A percentile compares a stretch with the other conserved stretches of the same genome.
These are phyloP conservation scores for Lactifluus pinguis DNA, from an alignment of 768 basidiomycete genomes.

Conservation along the genomic window DNA sequence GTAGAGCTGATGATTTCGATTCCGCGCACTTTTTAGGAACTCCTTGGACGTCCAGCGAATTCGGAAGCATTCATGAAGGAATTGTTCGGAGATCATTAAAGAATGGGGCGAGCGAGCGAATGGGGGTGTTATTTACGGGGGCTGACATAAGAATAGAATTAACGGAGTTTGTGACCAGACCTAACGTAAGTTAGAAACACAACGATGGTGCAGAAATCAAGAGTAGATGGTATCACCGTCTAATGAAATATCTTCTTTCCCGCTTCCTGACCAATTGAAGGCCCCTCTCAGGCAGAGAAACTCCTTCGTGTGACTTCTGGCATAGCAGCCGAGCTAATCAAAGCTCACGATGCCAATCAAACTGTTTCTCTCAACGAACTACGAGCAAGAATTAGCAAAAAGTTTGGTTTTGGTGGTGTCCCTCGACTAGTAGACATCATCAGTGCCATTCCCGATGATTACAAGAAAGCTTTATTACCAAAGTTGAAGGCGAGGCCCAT, in stretches of 20 bases:
- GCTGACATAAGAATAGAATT: no score
- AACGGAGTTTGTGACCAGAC: no score
- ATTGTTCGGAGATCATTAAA: slow-evolving; percentile 10
- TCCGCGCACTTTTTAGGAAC: slow-evolving; percentile 5
- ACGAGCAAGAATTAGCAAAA: slow-evolving; percentile 83
- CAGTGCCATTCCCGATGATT: slow-evolving; percentile 95
- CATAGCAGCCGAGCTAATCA: slow-evolving; percentile 90
- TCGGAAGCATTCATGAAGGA: slow-evolving; percentile 18
- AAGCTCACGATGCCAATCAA: slow-evolving; percentile 69
- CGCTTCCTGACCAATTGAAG: slow-evolving; percentile 25
- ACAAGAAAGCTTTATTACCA: slow-evolving; percentile 84
- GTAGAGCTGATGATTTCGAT: no score
- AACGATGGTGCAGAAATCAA: slow-evolving; percentile 35
- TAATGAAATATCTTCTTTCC: neutral
- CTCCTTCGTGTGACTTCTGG: slow-evolving; percentile 88
- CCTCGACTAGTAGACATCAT: slow-evolving; percentile 96
- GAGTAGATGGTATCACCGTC: slow-evolving; percentile 28
- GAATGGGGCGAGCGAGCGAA: no score
- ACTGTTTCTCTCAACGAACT: slow-evolving; percentile 83
- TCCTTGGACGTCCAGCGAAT: slow-evolving; percentile 18
- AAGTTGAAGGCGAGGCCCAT: slow-evolving; percentile 91
- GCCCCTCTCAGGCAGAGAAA: slow-evolving; percentile 83
- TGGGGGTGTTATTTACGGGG: no score
- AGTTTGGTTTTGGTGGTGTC: slow-evolving; percentile 75
- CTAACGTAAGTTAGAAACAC: neutral